These are phyloP conservation scores for Didymella pomorum DNA, from an alignment of 2,329 filamentous ascomycete species.

Conservation along the genomic window DNA sequence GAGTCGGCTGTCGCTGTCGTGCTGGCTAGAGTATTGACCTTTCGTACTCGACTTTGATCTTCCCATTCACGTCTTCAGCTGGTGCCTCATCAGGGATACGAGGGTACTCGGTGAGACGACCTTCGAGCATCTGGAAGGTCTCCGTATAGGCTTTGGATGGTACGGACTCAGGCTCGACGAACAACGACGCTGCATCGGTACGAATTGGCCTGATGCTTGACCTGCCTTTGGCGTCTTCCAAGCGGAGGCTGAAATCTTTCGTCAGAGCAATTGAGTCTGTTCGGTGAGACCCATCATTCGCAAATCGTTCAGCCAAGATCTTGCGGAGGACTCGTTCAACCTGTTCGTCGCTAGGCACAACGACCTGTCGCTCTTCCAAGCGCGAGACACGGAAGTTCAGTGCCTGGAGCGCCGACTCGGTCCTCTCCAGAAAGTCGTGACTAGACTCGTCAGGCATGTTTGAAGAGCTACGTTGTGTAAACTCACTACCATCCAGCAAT, in stretches of 20 bases:
- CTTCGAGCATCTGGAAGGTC: constrained; percentile 41
- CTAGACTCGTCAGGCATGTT: constrained; percentile 25
- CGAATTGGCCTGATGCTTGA: constrained; percentile 25
- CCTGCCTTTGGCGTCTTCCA: constrained; percentile 23
- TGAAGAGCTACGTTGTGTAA: neutral
- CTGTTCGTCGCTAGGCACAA: constrained; percentile 44
- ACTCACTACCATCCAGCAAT: constrained; percentile 46
- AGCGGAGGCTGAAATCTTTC: constrained; percentile 31
- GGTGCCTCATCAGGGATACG: constrained; percentile 5
- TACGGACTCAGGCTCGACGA: constrained; percentile 41
- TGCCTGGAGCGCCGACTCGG: constrained; percentile 40
- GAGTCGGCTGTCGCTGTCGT: neutral
- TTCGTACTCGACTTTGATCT: constrained; percentile 15
- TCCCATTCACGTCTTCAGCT: neutral
- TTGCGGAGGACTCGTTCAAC: constrained; percentile 48
- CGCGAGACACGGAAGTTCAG: constrained; percentile 37
- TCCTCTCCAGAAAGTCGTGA: constrained; percentile 43
- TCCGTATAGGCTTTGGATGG: constrained; percentile 41
- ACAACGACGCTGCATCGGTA: constrained; percentile 33
- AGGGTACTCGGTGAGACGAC: constrained; percentile 31
- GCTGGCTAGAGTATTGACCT: constrained; percentile 5
- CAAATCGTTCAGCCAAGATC: constrained; percentile 45
- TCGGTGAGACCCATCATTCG: constrained; percentile 22
- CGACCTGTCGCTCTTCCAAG: constrained; percentile 42
- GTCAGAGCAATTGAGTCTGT: constrained; percentile 6